Percentiles rank a stretch among this genome's conserved stretches.
These are phyloP conservation scores for Nemania sp. DNA, from an alignment of 2,329 filamentous ascomycete genomes.

Conservation along the genomic window DNA sequence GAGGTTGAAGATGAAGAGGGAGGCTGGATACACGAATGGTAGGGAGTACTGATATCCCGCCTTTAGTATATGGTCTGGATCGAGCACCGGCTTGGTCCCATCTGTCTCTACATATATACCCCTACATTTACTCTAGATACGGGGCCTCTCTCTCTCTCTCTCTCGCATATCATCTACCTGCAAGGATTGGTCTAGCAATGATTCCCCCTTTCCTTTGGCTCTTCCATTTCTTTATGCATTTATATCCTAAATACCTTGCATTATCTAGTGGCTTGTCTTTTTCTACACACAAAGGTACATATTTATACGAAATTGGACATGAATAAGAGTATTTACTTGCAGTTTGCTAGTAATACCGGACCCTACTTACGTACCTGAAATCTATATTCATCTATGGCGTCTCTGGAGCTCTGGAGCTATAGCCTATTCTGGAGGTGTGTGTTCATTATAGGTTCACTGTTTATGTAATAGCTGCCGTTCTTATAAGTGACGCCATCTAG, in stretches of 20 bases:
- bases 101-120: neutral
- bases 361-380: too few species aligned
- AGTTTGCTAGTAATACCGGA: neutral
- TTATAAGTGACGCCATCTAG: too few species aligned
- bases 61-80: neutral
- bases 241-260: too few species aligned
- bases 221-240: too few species aligned
- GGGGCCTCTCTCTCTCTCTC: neutral
- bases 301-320: neutral
- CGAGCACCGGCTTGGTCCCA: neutral
- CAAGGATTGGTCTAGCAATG: neutral
- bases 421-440: too few species aligned
- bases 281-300: neutral
- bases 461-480: too few species aligned
- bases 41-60: slow-evolving; percentile 3
- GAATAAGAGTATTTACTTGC: neutral
- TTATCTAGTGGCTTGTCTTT: slow-evolving; percentile 1
- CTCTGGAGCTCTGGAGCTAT: too few species aligned
- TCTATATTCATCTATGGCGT: too few species aligned
- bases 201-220: neutral
- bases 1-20: slow-evolving; percentile 32
- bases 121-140: neutral
- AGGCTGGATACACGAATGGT: slow-evolving; percentile 15
- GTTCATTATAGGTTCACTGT: too few species aligned
- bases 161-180: neutral